phyloP scores from a whole-genome alignment of 2,329 filamentous ascomycete species.

The Fusarium protoensiforme region DNA sequence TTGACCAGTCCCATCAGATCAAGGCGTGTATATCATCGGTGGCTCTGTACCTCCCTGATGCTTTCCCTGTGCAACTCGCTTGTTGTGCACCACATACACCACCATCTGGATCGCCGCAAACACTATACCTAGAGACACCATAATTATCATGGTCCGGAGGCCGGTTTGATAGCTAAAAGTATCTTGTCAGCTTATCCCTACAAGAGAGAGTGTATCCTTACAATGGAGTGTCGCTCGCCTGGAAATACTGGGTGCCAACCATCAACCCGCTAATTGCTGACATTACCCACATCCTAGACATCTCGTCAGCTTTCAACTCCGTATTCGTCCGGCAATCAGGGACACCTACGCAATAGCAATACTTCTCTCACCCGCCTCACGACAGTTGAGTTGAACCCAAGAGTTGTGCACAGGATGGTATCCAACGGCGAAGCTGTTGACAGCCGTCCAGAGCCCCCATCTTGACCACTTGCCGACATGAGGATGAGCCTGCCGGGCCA shows the following conservation, averaged over 20 bases:
- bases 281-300: slow-evolving; percentile 55
- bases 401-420: slow-evolving; percentile 64
- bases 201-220: background rate
- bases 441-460: slow-evolving; percentile 53
- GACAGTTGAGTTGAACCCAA: slow-evolving; percentile 63
- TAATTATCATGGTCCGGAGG: slow-evolving; percentile 1
- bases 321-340: background rate
- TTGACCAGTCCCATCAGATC: background rate
- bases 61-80: slow-evolving; percentile 7
- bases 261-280: slow-evolving; percentile 59
- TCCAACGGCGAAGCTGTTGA: slow-evolving; percentile 61
- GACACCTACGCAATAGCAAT: slow-evolving; percentile 50
- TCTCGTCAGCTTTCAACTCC: slow-evolving; percentile 46
- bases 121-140: slow-evolving; percentile 1
- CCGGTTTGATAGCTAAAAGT: background rate
- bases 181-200: background rate
- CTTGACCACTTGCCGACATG: slow-evolving; percentile 32
- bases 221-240: slow-evolving; percentile 52
- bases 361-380: slow-evolving; percentile 56
- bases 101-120: background rate
- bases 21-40: slow-evolving; percentile 12
- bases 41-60: slow-evolving; percentile 11
- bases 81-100: background rate
- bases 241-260: slow-evolving; percentile 61
- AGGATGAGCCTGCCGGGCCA: slow-evolving; percentile 54